Percentiles rank a stretch among this genome's conserved stretches.
Evolutionary conservation across 805 yeast genomes (phyloP).

Genomic region (Jamesozyma gamospora): DNA sequence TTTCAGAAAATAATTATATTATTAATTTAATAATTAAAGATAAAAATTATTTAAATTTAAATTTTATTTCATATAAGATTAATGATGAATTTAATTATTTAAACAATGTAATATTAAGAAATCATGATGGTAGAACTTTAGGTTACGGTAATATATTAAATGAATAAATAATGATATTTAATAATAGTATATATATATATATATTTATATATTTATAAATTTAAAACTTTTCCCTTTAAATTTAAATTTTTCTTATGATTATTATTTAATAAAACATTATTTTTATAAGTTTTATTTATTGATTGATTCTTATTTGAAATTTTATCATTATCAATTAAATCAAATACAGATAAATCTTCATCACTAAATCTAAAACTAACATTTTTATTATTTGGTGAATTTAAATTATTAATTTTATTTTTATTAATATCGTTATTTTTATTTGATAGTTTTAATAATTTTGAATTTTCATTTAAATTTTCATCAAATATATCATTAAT

Average conservation of each 20-base stretch:
- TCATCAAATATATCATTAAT: conserved; percentile 22
- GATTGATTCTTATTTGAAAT: not conserved
- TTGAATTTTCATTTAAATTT: conserved; percentile 4
- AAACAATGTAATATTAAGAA: conserved; percentile 2
- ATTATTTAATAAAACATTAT: not conserved
- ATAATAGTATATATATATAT: not conserved
- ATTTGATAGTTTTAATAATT: not conserved
- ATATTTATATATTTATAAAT: not conserved
- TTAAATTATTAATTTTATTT: not conserved
- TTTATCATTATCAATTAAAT: conserved; percentile 24
- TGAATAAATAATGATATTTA: too few relatives aligned
- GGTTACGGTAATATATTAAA: conserved; percentile 1
- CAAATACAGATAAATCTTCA: conserved; percentile 34
- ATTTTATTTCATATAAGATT: not conserved
- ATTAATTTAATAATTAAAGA: not conserved
- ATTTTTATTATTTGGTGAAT: conserved; percentile 3
- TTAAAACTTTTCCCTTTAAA: conserved; percentile 1
- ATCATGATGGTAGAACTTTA: conserved; percentile 2
- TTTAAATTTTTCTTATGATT: not conserved
- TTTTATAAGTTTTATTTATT: not conserved
- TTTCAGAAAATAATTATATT: not conserved
- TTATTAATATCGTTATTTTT: not conserved
- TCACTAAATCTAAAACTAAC: conserved; percentile 23
- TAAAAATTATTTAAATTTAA: not conserved
- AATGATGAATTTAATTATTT: not conserved